Conservation (phyloP, 352 stramenopile genomes). For the Phytophthora cajani region DNA sequence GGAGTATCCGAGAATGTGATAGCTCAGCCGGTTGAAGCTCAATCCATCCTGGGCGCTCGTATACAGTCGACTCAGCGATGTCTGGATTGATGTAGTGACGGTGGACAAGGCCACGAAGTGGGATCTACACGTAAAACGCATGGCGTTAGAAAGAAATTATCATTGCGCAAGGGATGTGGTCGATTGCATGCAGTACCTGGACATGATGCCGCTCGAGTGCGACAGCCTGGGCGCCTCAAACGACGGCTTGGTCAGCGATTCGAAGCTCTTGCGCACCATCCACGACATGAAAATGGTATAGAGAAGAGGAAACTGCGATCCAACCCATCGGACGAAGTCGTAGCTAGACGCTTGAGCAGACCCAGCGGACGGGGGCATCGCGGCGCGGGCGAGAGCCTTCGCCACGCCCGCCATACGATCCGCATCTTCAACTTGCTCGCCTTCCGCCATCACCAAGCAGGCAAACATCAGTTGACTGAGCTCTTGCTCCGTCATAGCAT, state of each 20-base stretch:
- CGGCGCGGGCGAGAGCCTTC: conserved; percentile 51
- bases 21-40: conserved; percentile 86
- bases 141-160: not conserved
- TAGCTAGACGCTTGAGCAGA: conserved; percentile 43
- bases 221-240: conserved; percentile 61
- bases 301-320: conserved; percentile 68
- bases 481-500: conserved; percentile 46
- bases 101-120: conserved; percentile 72
- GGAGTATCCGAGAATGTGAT: conserved; percentile 83
- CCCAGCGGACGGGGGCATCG: conserved; percentile 34
- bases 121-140: conserved; percentile 39
- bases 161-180: too few species aligned
- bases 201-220: conserved; percentile 75
- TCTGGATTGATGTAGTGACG: conserved; percentile 66
- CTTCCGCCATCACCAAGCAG: conserved; percentile 60
- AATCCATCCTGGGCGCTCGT: conserved; percentile 82
- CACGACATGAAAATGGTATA: conserved; percentile 83
- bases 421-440: conserved; percentile 44
- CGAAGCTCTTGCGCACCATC: conserved; percentile 67
- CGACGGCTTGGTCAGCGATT: conserved; percentile 49
- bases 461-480: conserved; percentile 56
- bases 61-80: conserved; percentile 69
- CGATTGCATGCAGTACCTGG: conserved; percentile 17
- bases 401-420: conserved; percentile 40
- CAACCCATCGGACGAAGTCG: conserved; percentile 71